Evolutionary conservation across 768 basidiomycete genomes (phyloP).

Genomic region (Leccinum ochraceum): DNA sequence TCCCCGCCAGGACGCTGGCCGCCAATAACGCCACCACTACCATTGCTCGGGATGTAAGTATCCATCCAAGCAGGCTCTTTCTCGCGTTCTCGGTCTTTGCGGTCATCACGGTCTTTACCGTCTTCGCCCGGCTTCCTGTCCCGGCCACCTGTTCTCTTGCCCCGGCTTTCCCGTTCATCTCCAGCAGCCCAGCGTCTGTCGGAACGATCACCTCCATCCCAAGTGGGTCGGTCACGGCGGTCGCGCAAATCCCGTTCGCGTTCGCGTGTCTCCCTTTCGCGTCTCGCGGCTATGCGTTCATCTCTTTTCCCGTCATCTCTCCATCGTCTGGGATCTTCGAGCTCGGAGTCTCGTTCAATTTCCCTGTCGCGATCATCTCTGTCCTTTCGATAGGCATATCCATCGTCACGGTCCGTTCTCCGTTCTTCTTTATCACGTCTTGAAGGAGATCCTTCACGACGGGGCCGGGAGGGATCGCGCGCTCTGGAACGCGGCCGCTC

Average conservation of each 20-base stretch:
- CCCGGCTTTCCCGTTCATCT: conserved; percentile 71
- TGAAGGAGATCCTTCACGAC: conserved; percentile 57
- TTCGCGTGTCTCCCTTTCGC: conserved; percentile 48
- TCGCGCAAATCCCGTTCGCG: conserved; percentile 47
- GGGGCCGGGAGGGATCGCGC: conserved; percentile 62
- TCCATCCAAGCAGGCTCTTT: conserved; percentile 96
- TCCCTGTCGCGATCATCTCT: conserved; percentile 43
- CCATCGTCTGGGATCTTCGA: conserved; percentile 75
- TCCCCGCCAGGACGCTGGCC: conserved; percentile 61
- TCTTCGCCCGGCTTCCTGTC: conserved; percentile 55
- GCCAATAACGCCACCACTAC: conserved; percentile 63
- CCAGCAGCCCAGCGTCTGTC: conserved; percentile 52
- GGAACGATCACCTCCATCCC: conserved; percentile 51
- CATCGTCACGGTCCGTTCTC: conserved; percentile 37
- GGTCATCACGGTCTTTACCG: conserved; percentile 50
- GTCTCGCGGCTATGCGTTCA: conserved; percentile 65
- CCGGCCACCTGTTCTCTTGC: conserved; percentile 58
- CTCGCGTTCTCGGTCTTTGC: conserved; percentile 61
- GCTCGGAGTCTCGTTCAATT: conserved; percentile 49
- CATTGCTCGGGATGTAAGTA: conserved; percentile 67
- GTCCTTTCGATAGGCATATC: conserved; percentile 27
- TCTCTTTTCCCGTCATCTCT: conserved; percentile 82
- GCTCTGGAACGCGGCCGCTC: conserved; percentile 65
- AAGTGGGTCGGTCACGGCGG: conserved; percentile 48
- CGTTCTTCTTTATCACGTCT: conserved; percentile 48